phyloP scores from a whole-genome alignment of 192 early-diverging fungal species.

The Geosiphon pyriformis region DNA sequence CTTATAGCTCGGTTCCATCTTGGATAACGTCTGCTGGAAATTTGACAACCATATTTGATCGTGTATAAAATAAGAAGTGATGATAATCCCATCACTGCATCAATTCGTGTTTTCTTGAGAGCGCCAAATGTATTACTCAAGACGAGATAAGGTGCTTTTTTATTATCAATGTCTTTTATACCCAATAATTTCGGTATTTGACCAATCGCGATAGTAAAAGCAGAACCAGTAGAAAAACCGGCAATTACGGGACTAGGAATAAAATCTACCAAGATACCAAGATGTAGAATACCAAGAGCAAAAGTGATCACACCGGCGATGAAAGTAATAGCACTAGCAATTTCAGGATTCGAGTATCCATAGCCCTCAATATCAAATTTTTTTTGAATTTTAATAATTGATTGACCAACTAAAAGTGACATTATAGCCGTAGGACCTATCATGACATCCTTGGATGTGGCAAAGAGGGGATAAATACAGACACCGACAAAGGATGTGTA shows the following conservation, averaged over 20 bases:
- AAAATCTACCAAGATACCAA: slow-evolving; percentile 86
- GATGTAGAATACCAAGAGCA: slow-evolving; percentile 68
- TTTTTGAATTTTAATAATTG: neutral
- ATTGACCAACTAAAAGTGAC: slow-evolving; percentile 13
- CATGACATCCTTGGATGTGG: slow-evolving; percentile 70
- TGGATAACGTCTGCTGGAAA: slow-evolving; percentile 41
- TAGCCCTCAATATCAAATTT: neutral
- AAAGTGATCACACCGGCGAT: slow-evolving; percentile 68
- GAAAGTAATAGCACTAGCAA: slow-evolving; percentile 58
- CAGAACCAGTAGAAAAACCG: slow-evolving; percentile 85
- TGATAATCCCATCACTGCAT: slow-evolving; percentile 56
- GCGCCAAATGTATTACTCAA: slow-evolving; percentile 58
- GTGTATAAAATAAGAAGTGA: slow-evolving; percentile 35
- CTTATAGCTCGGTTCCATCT: slow-evolving; percentile 43
- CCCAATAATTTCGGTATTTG: slow-evolving; percentile 73
- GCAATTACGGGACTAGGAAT: slow-evolving; percentile 78
- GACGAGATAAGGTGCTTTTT: slow-evolving; percentile 66
- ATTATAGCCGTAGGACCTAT: slow-evolving; percentile 55
- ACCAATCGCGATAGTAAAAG: slow-evolving; percentile 70
- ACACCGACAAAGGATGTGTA: slow-evolving; percentile 65
- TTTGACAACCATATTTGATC: slow-evolving; percentile 32
- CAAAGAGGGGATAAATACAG: slow-evolving; percentile 63
- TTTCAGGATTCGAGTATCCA: slow-evolving; percentile 7
- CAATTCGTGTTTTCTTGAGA: slow-evolving; percentile 41
- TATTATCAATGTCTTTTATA: slow-evolving; percentile 68